Base-by-base conservation (phyloP, 164 flowering plant species). In the Warburgia ugandensis region DNA sequence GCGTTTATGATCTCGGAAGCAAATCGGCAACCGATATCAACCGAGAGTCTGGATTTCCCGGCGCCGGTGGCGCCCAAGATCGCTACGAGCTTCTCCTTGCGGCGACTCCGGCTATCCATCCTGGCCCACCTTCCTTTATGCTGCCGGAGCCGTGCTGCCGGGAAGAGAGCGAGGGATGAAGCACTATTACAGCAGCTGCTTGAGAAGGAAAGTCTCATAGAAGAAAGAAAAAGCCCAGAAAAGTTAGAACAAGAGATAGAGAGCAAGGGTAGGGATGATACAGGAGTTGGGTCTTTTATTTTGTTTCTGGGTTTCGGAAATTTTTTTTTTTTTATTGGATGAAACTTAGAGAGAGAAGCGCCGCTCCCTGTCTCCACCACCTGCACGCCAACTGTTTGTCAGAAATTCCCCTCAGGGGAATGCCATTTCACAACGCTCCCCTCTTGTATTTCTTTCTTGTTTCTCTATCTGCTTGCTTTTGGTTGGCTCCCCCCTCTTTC, bases 51-150 rank as follows among this genome's bases (percentile, higher is more conserved):
- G 21, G 94, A 72, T 35, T 88, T 88, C 1, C 96, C 96, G 54
- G 77, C 27, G 16, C 96, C 96, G 16, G 96, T 88, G 29, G 86
- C 77, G 5, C 96, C 96, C 78, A 84, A 62, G 47, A 87, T 70
- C 30, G 80, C 83, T 1, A 81, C 45, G 23, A 83, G 29, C 61
- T 73, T 82, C 27, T 72, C 59, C 16, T 61, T 62, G 31, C 40
- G 29, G n/a, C n/a, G n/a, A n/a, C n/a, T n/a, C n/a, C n/a, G n/a
- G n/a, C n/a, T n/a, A 5, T 35, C 42, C 56, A 44, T 59, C 2
- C 51, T 41, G 38, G 36, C 37, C 52, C 46, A 29, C 8, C 50
- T 44, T 29, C 38, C 16, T 27, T 25, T 41, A 6, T 16, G n/a
- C 13, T 8, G 22, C 28, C 25, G 26, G 6, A 17, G 17, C 2